Base-by-base conservation (phyloP, 2,329 filamentous ascomycete genomes). In the Aurifilum marmelostoma region DNA sequence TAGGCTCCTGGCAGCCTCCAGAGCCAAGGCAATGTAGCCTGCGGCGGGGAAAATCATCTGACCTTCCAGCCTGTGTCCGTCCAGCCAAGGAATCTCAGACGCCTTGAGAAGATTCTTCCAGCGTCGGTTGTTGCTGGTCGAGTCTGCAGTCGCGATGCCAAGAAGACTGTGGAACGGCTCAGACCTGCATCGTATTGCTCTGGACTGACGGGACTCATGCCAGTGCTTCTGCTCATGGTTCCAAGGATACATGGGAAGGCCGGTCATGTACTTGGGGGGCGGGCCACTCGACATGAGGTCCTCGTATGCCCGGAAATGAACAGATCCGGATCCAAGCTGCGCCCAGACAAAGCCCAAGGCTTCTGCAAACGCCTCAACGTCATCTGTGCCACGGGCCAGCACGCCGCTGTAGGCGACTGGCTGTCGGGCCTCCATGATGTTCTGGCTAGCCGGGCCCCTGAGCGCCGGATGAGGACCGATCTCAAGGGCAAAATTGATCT, bases 11-110 rank as follows among this genome's bases (percentile, higher is more conserved):
- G 43, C 60, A 11, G 75, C 72, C 39, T 76, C 74, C 0, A 76
- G 18, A 6, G 70, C 72, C 50, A 69, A 67, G 8, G 72, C 67
- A 41, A 73, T 67, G 54, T 75, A 76, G 0, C 71, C 74, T 0
- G 75, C 71, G 0, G 71, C 77, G 0, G 83, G 82, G 39, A 82
- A 83, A 0, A 84, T 72, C 21, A 77, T 72, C 18, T 80, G 72
- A 0, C 74, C 73, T n/a, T 79, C 74, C 21, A 75, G 37, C 8
- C 71, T 66, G 54, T 85, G 82, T 8, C 81, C 77, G 0, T 69
- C 60, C 1, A 84, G 71, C 83, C 83, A 85, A 0, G 77, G 73
- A 0, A 78, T 67, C n/a, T 79, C 75, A 1, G 68, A 61, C 0
- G 73, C 43, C 43, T 47, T 47, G 0, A 47, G 5, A 9, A 47